Conservation (phyloP, 257 asterid genomes). For the Orobanche coerulescens region DNA sequence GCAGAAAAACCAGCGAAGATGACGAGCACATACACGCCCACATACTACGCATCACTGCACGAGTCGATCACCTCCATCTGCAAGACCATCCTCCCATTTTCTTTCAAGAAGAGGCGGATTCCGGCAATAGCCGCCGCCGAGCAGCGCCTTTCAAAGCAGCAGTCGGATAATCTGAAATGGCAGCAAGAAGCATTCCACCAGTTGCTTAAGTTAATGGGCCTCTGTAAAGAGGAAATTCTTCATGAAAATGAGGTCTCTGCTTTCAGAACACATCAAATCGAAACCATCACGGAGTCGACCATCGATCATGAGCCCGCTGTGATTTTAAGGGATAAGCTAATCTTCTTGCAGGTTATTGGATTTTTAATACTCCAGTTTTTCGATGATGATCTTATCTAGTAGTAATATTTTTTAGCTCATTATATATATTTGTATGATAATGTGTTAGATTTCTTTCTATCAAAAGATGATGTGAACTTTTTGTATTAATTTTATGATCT, state of each 20-base stretch:
- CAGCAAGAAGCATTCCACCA: slow-evolving; percentile 96
- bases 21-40: slow-evolving; percentile 72
- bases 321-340: slow-evolving; percentile 72
- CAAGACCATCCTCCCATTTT: slow-evolving; percentile 71
- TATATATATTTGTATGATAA: no score
- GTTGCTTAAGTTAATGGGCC: slow-evolving; percentile 77
- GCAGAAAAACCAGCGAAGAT: slow-evolving; percentile 14
- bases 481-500: no score
- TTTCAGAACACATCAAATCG: slow-evolving; percentile 66
- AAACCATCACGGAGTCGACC: slow-evolving; percentile 54
- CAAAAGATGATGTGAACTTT: no score
- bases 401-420: no score
- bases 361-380: no score
- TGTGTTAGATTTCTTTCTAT: no score
- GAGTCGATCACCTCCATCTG: slow-evolving; percentile 86
- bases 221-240: slow-evolving; percentile 69
- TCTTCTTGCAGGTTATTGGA: slow-evolving; percentile 93
- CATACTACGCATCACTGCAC: slow-evolving; percentile 75
- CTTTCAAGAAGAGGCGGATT: slow-evolving; percentile 75
- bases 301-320: slow-evolving; percentile 61
- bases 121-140: slow-evolving; percentile 93
- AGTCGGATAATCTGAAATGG: slow-evolving; percentile 86
- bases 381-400: no score
- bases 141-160: slow-evolving; percentile 72
- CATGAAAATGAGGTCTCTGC: slow-evolving; percentile 72